Percentiles rank a stretch among this genome's conserved stretches.
These are phyloP conservation scores for Rhytidhysteron rufulum DNA, from an alignment of 2,329 filamentous ascomycete genomes.

Conservation along the genomic window DNA sequence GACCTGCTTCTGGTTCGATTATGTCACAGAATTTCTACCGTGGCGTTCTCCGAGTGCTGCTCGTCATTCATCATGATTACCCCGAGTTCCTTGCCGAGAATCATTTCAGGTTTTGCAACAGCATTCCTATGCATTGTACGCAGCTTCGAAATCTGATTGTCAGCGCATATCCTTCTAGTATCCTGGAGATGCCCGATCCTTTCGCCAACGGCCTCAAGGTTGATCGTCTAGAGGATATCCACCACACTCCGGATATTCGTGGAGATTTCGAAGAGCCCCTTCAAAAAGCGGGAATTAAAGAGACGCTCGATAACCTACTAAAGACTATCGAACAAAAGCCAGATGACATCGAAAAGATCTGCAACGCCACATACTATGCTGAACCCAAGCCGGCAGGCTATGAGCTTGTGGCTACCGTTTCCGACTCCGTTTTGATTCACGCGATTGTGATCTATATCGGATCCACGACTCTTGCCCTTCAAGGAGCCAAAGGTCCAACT, in stretches of 20 bases:
- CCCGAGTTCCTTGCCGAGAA: conserved; percentile 89
- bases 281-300: conserved; percentile 50
- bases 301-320: conserved; percentile 50
- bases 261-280: conserved; percentile 57
- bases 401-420: conserved; percentile 63
- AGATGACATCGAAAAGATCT: conserved; percentile 72
- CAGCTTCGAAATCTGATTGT: conserved; percentile 88
- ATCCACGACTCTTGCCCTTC: conserved; percentile 62
- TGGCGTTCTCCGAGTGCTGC: conserved; percentile 73
- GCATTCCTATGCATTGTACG: conserved; percentile 76
- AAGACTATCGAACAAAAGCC: conserved; percentile 57
- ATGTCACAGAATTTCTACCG: conserved; percentile 81
- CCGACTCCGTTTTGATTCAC: conserved; percentile 70
- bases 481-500: conserved; percentile 56
- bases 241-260: conserved; percentile 61
- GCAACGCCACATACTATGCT: conserved; percentile 64
- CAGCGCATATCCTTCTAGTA: conserved; percentile 69
- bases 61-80: conserved; percentile 89
- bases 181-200: conserved; percentile 69
- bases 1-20: conserved; percentile 64
- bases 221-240: conserved; percentile 72
- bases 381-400: conserved; percentile 59
- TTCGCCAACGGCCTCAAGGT: conserved; percentile 70
- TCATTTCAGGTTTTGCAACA: conserved; percentile 75
- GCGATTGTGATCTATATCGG: conserved; percentile 82